Percentiles rank a stretch among this genome's conserved stretches.
These are phyloP conservation scores for Plectosphaerella plurivora DNA, from an alignment of 2,329 filamentous ascomycete species.

Conservation along the genomic window DNA sequence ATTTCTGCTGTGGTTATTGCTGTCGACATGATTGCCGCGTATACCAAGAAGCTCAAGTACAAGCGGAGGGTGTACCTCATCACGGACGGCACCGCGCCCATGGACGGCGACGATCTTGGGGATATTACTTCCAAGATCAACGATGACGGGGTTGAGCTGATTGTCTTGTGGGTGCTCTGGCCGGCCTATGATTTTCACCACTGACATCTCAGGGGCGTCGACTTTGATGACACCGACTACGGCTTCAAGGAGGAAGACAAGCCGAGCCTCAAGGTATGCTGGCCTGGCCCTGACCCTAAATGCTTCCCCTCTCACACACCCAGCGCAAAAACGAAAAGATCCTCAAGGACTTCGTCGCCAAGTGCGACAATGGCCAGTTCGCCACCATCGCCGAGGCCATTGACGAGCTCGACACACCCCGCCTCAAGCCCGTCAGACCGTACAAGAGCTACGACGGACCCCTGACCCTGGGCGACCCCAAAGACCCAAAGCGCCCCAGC, in stretches of 20 bases:
- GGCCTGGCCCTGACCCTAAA: too few relatives aligned
- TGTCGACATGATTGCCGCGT: conserved; percentile 75
- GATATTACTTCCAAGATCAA: conserved; percentile 72
- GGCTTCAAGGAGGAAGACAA: conserved; percentile 93
- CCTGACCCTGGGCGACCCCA: conserved; percentile 73
- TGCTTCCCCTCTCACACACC: background rate
- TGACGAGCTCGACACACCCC: conserved; percentile 70
- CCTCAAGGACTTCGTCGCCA: conserved; percentile 60
- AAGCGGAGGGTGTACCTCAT: conserved; percentile 76
- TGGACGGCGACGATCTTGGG: conserved; percentile 68
- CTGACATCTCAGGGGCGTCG: conserved; percentile 61
- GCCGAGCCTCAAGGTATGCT: conserved; percentile 56
- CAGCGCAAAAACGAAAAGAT: conserved; percentile 68
- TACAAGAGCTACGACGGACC: conserved; percentile 75
- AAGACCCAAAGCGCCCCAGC: conserved; percentile 55
- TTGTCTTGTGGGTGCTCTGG: conserved; percentile 65
- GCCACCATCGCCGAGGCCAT: conserved; percentile 87
- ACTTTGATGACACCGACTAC: conserved; percentile 89
- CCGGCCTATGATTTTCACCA: background rate
- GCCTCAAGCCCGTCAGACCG: conserved; percentile 70
- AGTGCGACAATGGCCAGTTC: conserved; percentile 64
- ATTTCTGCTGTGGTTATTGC: conserved; percentile 85
- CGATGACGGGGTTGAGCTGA: conserved; percentile 70
- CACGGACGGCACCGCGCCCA: conserved; percentile 71
- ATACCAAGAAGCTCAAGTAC: conserved; percentile 80